Conservation (phyloP, 331 rosid genomes). For the Ulmus americana region DNA sequence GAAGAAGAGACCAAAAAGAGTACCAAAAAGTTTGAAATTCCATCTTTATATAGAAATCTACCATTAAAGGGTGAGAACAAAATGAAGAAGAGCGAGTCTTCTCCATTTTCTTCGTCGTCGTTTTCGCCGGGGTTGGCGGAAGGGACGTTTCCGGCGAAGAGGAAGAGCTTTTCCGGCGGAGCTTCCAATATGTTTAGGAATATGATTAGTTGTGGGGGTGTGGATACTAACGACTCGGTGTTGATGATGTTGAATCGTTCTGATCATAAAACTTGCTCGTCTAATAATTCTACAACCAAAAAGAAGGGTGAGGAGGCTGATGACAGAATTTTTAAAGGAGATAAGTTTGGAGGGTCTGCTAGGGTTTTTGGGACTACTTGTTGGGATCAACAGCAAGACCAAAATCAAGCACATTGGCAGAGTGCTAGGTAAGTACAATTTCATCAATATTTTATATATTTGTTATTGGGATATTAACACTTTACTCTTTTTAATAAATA, state of each 20-base stretch:
- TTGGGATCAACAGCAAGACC: constrained; percentile 35
- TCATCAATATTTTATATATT: no score
- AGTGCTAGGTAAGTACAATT: constrained; percentile 3
- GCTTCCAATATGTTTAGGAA: constrained; percentile 49
- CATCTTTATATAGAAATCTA: constrained; percentile 33
- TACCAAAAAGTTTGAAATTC: constrained; percentile 12
- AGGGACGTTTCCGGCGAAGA: constrained; percentile 31
- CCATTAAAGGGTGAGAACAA: background rate
- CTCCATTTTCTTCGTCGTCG: constrained; percentile 25
- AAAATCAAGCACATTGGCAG: constrained; percentile 17
- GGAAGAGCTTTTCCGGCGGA: constrained; percentile 44
- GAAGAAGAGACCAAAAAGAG: constrained; percentile 31
- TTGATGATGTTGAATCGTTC: constrained; percentile 26
- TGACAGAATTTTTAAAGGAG: constrained; percentile 30
- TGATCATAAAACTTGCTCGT: background rate
- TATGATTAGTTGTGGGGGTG: constrained; percentile 52
- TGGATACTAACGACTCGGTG: constrained; percentile 49
- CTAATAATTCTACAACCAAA: background rate
- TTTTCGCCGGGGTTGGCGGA: constrained; percentile 23
- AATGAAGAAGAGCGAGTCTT: constrained; percentile 30
- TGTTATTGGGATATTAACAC: no score
- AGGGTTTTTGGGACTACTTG: constrained; percentile 31
- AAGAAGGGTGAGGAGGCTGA: background rate
- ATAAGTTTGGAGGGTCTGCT: constrained; percentile 40
- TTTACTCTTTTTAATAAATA: no score